Base-by-base conservation (phyloP, 768 basidiomycete species). In the Boletales sp. region DNA sequence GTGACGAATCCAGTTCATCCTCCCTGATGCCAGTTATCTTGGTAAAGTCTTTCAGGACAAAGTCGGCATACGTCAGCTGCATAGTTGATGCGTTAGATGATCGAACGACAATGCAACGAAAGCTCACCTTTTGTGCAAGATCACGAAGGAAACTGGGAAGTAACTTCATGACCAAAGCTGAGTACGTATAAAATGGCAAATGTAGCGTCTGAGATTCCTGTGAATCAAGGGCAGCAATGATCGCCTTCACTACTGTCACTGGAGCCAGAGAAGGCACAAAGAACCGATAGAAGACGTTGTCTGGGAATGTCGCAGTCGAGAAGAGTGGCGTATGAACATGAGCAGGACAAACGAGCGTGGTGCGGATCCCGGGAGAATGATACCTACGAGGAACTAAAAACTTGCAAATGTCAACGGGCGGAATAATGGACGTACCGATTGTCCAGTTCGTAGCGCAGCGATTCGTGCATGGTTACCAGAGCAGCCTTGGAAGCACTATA, bases 401-500 rank as follows among this genome's bases (percentile, higher is more conserved):
- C 53, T 41, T 44, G 13, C 17, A 37, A 21, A 19, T 12, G 17
- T 34, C n/a, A n/a, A 45, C 21, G 2, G 3, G n/a, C 39, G 15
- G n/a, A 35, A 34, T 34, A 42, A 43, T 47, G 5, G n/a, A 53
- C 63, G 46, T 66, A 88, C 86, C 77, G 73, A 39, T 86, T 82
- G 65, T 94, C 87, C 15, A 98, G 81, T 66, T 99, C 95, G 58
- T 84, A 88, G 45, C 92, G 80, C 46, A 99, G 76, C 13, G 88
- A 85, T 56, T 94, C 88, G 57, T 95, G 84, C 40, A 97, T 68
- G 31, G 80, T 80, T 14, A 89, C 72, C 18, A 88, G 63, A n/a
- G 94, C 94, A 11, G 93, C 90, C 72, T 99, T 99, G 21, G 91
- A 92, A 9, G 93, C 91, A 65, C 78, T 79, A 66, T 99, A 98